Evolutionary conservation across 164 flowering plant genomes (phyloP).

Genomic region (Liquidambar formosana): DNA sequence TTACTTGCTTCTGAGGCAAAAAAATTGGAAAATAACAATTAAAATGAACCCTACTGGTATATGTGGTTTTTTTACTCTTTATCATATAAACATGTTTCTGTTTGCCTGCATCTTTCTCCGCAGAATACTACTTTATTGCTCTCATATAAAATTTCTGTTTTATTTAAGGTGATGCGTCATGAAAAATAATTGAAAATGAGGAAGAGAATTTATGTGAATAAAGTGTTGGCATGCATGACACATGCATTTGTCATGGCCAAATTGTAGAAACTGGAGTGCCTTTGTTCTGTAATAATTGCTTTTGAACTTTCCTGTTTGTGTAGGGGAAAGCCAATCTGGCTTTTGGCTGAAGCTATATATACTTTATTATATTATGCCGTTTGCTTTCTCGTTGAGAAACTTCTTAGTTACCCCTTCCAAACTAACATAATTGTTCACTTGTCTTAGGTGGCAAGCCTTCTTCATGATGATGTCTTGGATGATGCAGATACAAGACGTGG

Average conservation of each 20-base stretch:
- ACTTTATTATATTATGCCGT: neutral
- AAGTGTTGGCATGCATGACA: neutral
- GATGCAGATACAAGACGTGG: slow-evolving; percentile 98
- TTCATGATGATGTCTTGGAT: slow-evolving; percentile 98
- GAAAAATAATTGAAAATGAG: neutral
- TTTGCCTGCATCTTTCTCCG: no score
- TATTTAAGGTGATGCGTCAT: neutral
- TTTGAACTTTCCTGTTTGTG: neutral
- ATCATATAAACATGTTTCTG: no score
- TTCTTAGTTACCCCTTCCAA: neutral
- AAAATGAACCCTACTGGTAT: no score
- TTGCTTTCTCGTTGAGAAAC: neutral
- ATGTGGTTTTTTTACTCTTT: no score
- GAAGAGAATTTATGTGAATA: neutral
- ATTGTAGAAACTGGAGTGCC: neutral
- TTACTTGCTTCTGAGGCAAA: no score
- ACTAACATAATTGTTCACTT: slow-evolving; percentile 5
- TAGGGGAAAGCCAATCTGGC: neutral
- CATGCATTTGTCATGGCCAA: neutral
- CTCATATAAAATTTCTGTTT: neutral
- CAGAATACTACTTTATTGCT: no score
- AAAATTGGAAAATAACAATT: no score
- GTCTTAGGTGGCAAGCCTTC: slow-evolving; percentile 94
- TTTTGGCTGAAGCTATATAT: neutral
- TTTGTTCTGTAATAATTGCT: neutral